Base-by-base conservation (phyloP, 106 monocot species). In the Allium cepa region DNA sequence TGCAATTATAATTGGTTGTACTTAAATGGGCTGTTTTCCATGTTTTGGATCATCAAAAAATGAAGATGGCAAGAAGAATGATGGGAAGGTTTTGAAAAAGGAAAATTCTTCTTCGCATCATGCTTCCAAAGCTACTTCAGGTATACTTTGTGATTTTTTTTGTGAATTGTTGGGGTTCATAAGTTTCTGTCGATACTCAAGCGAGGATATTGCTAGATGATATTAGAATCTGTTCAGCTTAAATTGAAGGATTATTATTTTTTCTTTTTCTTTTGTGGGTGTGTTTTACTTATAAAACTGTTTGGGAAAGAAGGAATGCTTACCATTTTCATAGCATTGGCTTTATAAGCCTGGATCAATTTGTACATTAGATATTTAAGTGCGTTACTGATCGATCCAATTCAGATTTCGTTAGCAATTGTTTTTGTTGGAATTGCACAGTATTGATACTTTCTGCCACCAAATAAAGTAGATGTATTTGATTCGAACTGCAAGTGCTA, bases 1-100 rank as follows among this genome's bases (percentile, higher is more conserved):
- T 26, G 7, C 46, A 36, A 9, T 9, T 36, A 36, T 50, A 17
- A 0, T 14, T 47, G 65, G 26, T 16, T 65, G 51, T 13, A 47
- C 14, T 17, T 56, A 69, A 17, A 69, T 69, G 69, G 57, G 47
- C 58, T 69, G 69, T 58, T 58, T 69, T 47, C 69, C 57, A 69
- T 69, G 69, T 53, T 69, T 69, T 58, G 69, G 57, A 69, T 56
- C 69, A 14, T 12, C 14, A 10, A 13, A 58, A n/a, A 18, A 69
- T 46, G 53, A 69, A 17, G 57, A 58, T 0, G 36, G 57, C 57
- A 58, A 57, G 69, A 57, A 69, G 28, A 16, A 10, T 58, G 69
- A 69, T 46, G 57, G 1, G 9, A 53, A 36, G 53, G 67, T 52
- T 67, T 67, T 67, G 26, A 53, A 27, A 53, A 67, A 67, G 67